Evolutionary conservation across 768 basidiomycete genomes (phyloP), one percentile per base, ranked within the genome.

Genomic region (Rhodotorula taiwanensis): DNA sequence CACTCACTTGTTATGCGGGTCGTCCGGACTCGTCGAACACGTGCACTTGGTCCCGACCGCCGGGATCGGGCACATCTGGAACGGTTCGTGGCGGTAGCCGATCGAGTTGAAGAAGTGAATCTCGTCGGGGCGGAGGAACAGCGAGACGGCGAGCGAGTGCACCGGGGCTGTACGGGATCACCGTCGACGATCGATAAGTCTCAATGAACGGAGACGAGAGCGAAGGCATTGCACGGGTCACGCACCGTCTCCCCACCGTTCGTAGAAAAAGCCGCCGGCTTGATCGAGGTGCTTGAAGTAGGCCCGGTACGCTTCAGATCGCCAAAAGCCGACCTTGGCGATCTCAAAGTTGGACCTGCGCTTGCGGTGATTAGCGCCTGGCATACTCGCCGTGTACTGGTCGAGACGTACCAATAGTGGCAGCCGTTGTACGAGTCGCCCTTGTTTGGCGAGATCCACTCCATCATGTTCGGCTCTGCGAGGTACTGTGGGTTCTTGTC

Each of bases 41-140:
- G 49, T 31, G 27, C 61, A 62, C 4, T 39, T 16, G 7, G 48
- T 48, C 23, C 55, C 49, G 9, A 52, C 13, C 1, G 18, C 15
- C 16, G 55, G 49, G 1, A 56, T 25, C 0, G 86, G 86, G 75
- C 93, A 91, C 75, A 91, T 90, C 75, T 91, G 88, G 83, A 97
- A 97, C 16, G 91, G 90, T 70, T 89, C 86, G 71, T 97, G 92
- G 39, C 85, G 81, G 27, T 61, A 98, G 6, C 89, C 93, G 54
- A 98, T 89, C 72, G 97, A 91, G 67, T 86, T 83, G 80, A 97
- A 97, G 79, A 89, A 98, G 75, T 95, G 89, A 47, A 97, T 84
- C 76, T 72, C 87, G 23, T 89, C 86, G 74, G 88, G 92, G 74
- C 81, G 81, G 0, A 89, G 86, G 69, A 97, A 88, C 14, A 98